Percentiles rank a stretch among this genome's conserved stretches.
These are phyloP conservation scores for Cytidiella melzeri DNA, from an alignment of 768 basidiomycete species.

Conservation along the genomic window DNA sequence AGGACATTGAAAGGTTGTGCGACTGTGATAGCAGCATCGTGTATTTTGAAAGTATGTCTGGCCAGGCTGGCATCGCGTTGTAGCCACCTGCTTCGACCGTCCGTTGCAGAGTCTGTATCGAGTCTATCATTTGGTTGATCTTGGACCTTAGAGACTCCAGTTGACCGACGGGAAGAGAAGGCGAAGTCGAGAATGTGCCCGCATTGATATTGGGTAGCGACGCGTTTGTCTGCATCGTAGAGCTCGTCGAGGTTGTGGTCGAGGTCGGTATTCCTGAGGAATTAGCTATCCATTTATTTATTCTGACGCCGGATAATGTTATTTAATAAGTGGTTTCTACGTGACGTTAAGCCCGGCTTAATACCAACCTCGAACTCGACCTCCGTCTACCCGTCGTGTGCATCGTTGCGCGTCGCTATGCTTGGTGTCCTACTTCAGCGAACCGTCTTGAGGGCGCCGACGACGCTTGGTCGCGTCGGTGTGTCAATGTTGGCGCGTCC, in stretches of 20 bases:
- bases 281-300: too few relatives aligned
- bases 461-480: background rate
- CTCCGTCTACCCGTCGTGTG: background rate
- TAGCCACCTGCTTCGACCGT: slow-evolving; percentile 55
- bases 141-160: slow-evolving; percentile 77
- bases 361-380: background rate
- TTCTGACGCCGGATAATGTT: too few relatives aligned
- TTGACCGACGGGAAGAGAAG: slow-evolving; percentile 53
- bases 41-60: slow-evolving; percentile 82
- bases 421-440: background rate
- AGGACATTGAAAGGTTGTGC: slow-evolving; percentile 64
- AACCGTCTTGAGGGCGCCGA: background rate
- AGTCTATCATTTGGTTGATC: slow-evolving; percentile 73
- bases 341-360: too few relatives aligned
- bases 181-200: too few relatives aligned
- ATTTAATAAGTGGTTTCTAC: too few relatives aligned
- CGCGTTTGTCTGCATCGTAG: background rate
- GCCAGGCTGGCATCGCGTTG: slow-evolving; percentile 73
- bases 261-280: too few relatives aligned
- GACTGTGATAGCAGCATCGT: slow-evolving; percentile 80
- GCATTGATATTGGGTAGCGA: too few relatives aligned
- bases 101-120: slow-evolving; percentile 57
- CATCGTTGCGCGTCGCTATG: slow-evolving; percentile 3
- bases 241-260: too few relatives aligned
- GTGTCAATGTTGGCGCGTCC: background rate